Percentiles rank a stretch among this genome's conserved stretches.
Evolutionary conservation across 768 basidiomycete species (phyloP).

Genomic region (Termitomyces sp.): DNA sequence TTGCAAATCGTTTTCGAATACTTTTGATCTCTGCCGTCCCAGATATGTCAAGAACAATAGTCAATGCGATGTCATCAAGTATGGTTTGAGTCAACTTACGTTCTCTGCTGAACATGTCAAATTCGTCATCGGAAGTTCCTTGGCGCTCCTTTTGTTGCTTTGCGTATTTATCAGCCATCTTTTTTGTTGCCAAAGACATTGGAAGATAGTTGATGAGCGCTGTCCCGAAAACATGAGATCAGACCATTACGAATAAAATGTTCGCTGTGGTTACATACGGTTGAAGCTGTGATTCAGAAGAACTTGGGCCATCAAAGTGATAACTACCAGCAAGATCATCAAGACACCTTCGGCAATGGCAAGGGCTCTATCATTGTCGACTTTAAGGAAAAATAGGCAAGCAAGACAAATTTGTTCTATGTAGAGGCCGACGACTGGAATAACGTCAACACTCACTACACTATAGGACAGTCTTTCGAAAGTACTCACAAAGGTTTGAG

Average conservation of each 20-base stretch:
- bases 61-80: background rate
- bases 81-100: background rate
- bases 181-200: constrained; percentile 56
- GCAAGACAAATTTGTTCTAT: constrained; percentile 63
- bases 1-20: background rate
- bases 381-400: constrained; percentile 63
- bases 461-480: constrained; percentile 7
- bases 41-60: background rate
- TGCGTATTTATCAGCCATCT: constrained; percentile 39
- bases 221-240: constrained; percentile 16
- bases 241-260: background rate
- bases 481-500: constrained; percentile 39
- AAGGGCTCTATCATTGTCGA: constrained; percentile 10
- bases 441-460: background rate
- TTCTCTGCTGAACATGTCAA: background rate
- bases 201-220: constrained; percentile 51
- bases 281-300: background rate
- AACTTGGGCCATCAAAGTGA: background rate
- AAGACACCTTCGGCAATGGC: background rate
- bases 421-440: constrained; percentile 59
- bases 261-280: background rate
- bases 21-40: background rate
- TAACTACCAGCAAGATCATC: background rate
- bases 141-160: constrained; percentile 20
- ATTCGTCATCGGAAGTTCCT: background rate